phyloP scores from a whole-genome alignment of 352 stramenopile species.

The Globisporangium irregulare region DNA sequence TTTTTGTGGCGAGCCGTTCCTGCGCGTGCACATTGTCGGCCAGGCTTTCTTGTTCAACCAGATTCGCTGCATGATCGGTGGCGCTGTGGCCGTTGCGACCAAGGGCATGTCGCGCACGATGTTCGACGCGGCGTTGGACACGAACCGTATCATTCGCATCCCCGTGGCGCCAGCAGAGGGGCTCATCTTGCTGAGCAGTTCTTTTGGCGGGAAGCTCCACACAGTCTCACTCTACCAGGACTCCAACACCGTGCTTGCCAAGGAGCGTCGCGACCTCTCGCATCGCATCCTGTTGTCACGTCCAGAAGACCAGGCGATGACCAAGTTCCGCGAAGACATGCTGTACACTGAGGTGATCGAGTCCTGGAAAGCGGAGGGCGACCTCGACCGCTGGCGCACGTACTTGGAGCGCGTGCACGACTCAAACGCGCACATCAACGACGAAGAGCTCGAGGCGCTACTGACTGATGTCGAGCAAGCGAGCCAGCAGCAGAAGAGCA shows the following conservation, averaged over 20 bases:
- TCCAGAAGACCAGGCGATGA: constrained; percentile 52
- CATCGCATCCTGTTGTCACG: constrained; percentile 57
- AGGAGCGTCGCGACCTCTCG: constrained; percentile 45
- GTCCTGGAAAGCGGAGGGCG: constrained; percentile 48
- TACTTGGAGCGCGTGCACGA: constrained; percentile 63
- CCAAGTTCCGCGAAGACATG: constrained; percentile 61
- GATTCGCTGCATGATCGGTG: constrained; percentile 90
- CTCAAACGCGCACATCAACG: constrained; percentile 39
- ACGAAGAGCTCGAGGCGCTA: constrained; percentile 35
- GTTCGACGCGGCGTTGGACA: constrained; percentile 78
- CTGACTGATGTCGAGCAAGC: constrained; percentile 35
- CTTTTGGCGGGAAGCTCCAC: constrained; percentile 79
- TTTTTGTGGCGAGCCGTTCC: constrained; percentile 56
- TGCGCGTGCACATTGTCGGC: constrained; percentile 77
- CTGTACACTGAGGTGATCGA: constrained; percentile 68
- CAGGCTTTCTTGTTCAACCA: constrained; percentile 88
- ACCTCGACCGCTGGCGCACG: constrained; percentile 50
- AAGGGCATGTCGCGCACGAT: constrained; percentile 61
- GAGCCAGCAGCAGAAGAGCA: constrained; percentile 35
- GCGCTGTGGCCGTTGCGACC: constrained; percentile 75
- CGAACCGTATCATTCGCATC: constrained; percentile 78
- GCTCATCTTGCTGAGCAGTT: constrained; percentile 80
- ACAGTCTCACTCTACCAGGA: constrained; percentile 73
- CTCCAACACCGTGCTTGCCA: constrained; percentile 58
- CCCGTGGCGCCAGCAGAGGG: constrained; percentile 87